Evolutionary conservation across 192 early-diverging fungal species (phyloP).

Genomic region (Gorgonomyces haynaldii): DNA sequence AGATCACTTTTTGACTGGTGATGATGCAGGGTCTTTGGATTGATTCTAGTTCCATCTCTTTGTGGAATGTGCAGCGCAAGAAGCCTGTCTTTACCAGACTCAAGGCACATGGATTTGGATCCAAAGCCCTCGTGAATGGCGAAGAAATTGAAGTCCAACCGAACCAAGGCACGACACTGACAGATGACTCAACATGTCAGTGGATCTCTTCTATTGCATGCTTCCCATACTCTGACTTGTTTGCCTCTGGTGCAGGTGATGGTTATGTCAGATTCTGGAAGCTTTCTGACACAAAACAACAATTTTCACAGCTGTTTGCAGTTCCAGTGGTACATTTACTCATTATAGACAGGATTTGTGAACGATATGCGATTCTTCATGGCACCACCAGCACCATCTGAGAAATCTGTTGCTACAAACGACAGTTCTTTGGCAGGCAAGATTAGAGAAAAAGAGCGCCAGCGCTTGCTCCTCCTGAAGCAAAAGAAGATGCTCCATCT

Average conservation of each 20-base stretch:
- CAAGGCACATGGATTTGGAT: constrained; percentile 54
- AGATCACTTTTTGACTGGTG: constrained; percentile 80
- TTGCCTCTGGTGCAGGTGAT: constrained; percentile 81
- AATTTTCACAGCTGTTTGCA: constrained; percentile 43
- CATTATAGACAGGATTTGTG: constrained; percentile 44
- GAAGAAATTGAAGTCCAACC: not conserved
- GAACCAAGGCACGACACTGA: not conserved
- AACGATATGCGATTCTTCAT: constrained; percentile 43
- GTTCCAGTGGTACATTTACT: no score
- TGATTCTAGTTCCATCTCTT: constrained; percentile 61
- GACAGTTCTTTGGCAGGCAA: constrained; percentile 5
- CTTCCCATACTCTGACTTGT: constrained; percentile 75
- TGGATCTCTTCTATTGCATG: constrained; percentile 85
- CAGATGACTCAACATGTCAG: constrained; percentile 28
- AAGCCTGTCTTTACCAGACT: constrained; percentile 77
- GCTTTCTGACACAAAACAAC: constrained; percentile 51
- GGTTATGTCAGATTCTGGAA: constrained; percentile 84
- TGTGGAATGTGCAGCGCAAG: constrained; percentile 88
- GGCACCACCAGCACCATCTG: constrained; percentile 19
- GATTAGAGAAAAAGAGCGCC: constrained; percentile 11
- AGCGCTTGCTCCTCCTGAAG: constrained; percentile 3
- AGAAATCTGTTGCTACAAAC: not conserved
- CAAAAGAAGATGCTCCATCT: constrained; percentile 34
- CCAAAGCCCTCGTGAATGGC: constrained; percentile 3
- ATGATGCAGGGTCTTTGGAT: constrained; percentile 64